Conservation (phyloP, 1,139 yeast species). For the Hyphopichia fennica region DNA sequence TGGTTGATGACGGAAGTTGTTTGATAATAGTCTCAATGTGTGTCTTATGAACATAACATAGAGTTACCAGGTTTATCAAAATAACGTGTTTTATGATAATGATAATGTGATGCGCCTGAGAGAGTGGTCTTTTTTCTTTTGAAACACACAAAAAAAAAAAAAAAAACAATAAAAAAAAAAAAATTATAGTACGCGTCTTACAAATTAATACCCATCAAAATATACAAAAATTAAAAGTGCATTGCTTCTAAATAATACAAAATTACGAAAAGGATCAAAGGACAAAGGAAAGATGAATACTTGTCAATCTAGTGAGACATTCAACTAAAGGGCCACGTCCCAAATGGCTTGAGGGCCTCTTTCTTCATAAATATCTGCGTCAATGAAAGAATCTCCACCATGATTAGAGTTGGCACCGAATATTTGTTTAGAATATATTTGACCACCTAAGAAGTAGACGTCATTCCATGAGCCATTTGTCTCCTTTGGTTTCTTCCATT, state of each 20-base stretch:
- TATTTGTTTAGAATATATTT: slow-evolving; percentile 82
- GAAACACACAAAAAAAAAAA: neutral
- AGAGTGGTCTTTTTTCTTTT: no score
- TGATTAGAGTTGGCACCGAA: slow-evolving; percentile 62
- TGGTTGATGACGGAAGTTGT: neutral
- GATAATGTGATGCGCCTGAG: neutral
- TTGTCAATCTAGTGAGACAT: no score
- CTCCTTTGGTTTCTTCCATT: slow-evolving; percentile 77
- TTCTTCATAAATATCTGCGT: slow-evolving; percentile 72
- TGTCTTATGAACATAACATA: neutral
- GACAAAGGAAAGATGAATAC: no score
- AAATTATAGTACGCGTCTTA: neutral
- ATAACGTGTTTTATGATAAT: no score
- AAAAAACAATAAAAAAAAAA: neutral
- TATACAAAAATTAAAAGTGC: neutral
- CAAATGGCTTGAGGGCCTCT: slow-evolving; percentile 73
- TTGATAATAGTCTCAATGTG: neutral
- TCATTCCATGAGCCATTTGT: slow-evolving; percentile 69
- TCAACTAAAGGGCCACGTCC: slow-evolving; percentile 29
- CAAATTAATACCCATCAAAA: neutral
- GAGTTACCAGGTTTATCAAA: no score
- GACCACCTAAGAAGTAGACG: slow-evolving; percentile 78
- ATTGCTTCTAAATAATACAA: neutral
- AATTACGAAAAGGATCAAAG: neutral
- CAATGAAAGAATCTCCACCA: slow-evolving; percentile 66